These are phyloP conservation scores for Ganoderma sinense DNA, from an alignment of 1,284 basidiomycete genomes.

Conservation along the genomic window DNA sequence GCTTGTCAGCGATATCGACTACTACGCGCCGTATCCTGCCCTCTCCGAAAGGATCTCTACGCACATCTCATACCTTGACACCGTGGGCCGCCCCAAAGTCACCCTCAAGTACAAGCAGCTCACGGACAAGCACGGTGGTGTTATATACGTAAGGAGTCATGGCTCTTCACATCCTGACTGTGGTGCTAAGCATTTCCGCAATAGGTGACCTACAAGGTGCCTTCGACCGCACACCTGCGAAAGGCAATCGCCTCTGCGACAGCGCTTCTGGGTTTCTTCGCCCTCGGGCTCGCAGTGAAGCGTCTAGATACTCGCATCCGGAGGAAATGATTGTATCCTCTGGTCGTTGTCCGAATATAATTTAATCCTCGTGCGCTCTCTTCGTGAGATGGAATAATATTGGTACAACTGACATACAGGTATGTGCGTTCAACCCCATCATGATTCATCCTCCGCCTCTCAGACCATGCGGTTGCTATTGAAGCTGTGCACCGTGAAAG, in stretches of 20 bases:
- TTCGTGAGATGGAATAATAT: constrained; percentile 7
- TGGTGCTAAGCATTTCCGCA: constrained; percentile 11
- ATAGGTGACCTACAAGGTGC: constrained; percentile 88
- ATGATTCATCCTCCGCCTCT: neutral
- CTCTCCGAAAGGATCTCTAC: constrained; percentile 65
- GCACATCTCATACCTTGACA: constrained; percentile 92
- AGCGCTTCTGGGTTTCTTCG: constrained; percentile 72
- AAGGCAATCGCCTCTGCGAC: constrained; percentile 83
- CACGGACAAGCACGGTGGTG: constrained; percentile 81
- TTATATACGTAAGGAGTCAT: constrained; percentile 69
- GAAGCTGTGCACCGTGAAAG: constrained; percentile 59
- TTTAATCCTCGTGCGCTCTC: constrained; percentile 13
- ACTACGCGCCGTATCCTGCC: constrained; percentile 82
- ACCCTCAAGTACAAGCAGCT: constrained; percentile 78
- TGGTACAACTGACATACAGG: constrained; percentile 25
- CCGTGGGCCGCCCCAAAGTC: constrained; percentile 86
- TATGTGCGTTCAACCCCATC: neutral
- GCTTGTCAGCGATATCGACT: constrained; percentile 72
- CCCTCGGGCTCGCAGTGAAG: constrained; percentile 63
- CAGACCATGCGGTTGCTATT: constrained; percentile 25
- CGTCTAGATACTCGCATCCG: constrained; percentile 74
- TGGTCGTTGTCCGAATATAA: constrained; percentile 25
- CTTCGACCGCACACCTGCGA: constrained; percentile 77
- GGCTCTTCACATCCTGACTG: neutral
- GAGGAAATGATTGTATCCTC: constrained; percentile 44